phyloP scores from a whole-genome alignment of 2,329 filamentous ascomycete genomes.

The Phyllosticta paracitricarpa region DNA sequence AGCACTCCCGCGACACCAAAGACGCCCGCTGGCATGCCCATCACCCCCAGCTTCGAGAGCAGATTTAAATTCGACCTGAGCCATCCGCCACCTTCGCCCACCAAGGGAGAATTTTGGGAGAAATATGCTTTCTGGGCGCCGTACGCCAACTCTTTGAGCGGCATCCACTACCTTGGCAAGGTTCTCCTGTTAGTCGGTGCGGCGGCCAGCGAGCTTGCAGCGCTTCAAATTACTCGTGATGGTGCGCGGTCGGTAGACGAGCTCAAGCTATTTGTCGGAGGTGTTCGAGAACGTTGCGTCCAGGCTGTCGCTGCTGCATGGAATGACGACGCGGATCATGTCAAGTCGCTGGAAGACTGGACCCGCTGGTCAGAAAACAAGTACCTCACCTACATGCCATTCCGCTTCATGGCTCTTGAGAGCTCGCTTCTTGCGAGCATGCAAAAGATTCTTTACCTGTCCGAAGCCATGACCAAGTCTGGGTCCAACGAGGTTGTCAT shows the following conservation, averaged over 20 bases:
- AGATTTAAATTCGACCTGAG: conserved; percentile 72
- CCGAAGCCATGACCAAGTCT: conserved; percentile 69
- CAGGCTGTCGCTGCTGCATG: conserved; percentile 80
- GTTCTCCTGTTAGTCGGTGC: conserved; percentile 76
- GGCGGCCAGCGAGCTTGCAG: conserved; percentile 76
- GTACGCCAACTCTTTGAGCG: conserved; percentile 81
- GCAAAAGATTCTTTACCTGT: conserved; percentile 92
- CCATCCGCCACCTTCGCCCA: conserved; percentile 65
- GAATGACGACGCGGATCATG: conserved; percentile 87
- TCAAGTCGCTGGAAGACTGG: conserved; percentile 92
- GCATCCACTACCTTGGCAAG: conserved; percentile 80
- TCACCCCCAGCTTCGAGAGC: conserved; percentile 53
- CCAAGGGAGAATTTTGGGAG: conserved; percentile 81
- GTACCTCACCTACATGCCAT: conserved; percentile 85
- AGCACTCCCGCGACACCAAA: conserved; percentile 58
- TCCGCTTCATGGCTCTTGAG: conserved; percentile 77
- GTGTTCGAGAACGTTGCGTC: conserved; percentile 74
- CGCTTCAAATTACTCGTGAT: conserved; percentile 56
- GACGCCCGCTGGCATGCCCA: conserved; percentile 44
- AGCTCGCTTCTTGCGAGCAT: conserved; percentile 71
- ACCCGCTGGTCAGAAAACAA: conserved; percentile 68
- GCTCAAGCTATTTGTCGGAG: conserved; percentile 64
- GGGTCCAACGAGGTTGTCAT: conserved; percentile 71
- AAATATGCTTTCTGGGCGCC: conserved; percentile 93
- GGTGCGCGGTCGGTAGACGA: conserved; percentile 52